Percentiles rank a stretch among this genome's conserved stretches.
Evolutionary conservation across 768 basidiomycete genomes (phyloP).

Genomic region (Punctularia strigosozonata): DNA sequence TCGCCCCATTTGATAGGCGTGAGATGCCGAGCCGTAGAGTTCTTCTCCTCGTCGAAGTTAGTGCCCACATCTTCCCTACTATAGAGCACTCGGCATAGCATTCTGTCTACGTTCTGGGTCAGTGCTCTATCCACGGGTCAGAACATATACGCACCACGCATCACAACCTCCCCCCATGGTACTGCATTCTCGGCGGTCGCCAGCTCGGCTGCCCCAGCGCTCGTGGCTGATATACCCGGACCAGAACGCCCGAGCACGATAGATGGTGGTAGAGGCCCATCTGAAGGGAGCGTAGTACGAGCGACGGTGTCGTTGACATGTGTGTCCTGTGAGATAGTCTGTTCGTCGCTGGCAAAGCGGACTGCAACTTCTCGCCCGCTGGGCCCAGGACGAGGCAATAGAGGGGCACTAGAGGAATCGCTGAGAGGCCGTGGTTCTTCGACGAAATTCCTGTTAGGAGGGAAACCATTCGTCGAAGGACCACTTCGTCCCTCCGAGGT

Average conservation of each 20-base stretch:
- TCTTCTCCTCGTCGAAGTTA: slow-evolving; percentile 54
- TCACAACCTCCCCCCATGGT: slow-evolving; percentile 42
- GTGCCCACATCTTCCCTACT: slow-evolving; percentile 39
- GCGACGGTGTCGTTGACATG: slow-evolving; percentile 13
- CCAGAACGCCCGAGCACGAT: slow-evolving; percentile 58
- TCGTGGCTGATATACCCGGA: slow-evolving; percentile 45
- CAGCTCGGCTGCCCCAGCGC: slow-evolving; percentile 43
- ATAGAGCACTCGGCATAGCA: slow-evolving; percentile 72
- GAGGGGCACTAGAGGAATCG: too few relatives aligned
- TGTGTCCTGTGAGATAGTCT: too few relatives aligned
- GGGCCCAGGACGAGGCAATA: too few relatives aligned
- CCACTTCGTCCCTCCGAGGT: too few relatives aligned
- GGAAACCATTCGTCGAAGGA: too few relatives aligned
- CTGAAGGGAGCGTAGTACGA: slow-evolving; percentile 31
- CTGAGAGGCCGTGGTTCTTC: too few relatives aligned
- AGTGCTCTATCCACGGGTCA: slow-evolving; percentile 2
- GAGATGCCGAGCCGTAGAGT: slow-evolving; percentile 52
- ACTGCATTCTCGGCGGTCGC: slow-evolving; percentile 10
- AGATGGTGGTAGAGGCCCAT: too few relatives aligned
- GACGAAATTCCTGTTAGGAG: too few relatives aligned
- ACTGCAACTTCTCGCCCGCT: too few relatives aligned
- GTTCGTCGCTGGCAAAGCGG: too few relatives aligned
- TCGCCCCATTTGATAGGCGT: slow-evolving; percentile 65
- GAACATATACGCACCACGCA: slow-evolving; percentile 49
- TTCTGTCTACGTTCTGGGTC: slow-evolving; percentile 50